phyloP scores from a whole-genome alignment of 169 alveolate species.

The Eimeria tenella region DNA sequence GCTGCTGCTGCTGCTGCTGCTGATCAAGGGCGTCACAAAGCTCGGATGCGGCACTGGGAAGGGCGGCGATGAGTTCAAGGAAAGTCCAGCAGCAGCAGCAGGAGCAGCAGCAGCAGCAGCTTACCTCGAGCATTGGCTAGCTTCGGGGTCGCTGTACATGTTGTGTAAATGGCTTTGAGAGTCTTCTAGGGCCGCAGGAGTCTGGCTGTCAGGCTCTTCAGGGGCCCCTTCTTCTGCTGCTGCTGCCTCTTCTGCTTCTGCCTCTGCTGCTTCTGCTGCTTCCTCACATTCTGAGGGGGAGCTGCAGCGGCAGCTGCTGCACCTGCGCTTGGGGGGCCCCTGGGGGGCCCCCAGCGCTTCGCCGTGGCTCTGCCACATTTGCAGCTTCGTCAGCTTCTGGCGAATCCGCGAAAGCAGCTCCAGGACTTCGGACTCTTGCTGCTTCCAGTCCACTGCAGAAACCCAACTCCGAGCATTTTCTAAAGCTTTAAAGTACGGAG shows the following conservation, averaged over 20 bases:
- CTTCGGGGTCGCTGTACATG: not conserved
- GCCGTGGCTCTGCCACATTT: not conserved
- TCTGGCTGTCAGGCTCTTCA: not conserved
- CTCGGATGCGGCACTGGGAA: not conserved
- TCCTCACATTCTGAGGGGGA: not conserved
- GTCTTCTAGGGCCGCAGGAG: not conserved
- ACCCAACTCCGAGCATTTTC: not conserved
- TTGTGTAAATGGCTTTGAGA: not conserved
- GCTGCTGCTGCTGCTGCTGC: not conserved
- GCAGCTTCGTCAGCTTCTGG: not conserved
- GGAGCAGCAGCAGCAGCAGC: not conserved
- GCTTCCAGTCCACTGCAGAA: not conserved
- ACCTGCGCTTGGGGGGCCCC: not conserved
- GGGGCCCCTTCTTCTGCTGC: not conserved
- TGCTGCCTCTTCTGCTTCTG: not conserved
- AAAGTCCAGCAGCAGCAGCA: constrained; percentile 28
- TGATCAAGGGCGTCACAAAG: not conserved
- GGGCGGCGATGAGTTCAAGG: not conserved
- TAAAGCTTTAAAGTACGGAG: not conserved
- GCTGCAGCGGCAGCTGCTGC: not conserved
- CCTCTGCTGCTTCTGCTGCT: not conserved
- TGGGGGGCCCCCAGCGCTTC: not conserved
- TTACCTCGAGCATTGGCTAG: not conserved
- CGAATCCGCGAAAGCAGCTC: not conserved
- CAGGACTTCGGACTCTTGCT: not conserved